phyloP scores from a whole-genome alignment of 108 stramenopile genomes.

The Pseudonitzschia multistriata region DNA sequence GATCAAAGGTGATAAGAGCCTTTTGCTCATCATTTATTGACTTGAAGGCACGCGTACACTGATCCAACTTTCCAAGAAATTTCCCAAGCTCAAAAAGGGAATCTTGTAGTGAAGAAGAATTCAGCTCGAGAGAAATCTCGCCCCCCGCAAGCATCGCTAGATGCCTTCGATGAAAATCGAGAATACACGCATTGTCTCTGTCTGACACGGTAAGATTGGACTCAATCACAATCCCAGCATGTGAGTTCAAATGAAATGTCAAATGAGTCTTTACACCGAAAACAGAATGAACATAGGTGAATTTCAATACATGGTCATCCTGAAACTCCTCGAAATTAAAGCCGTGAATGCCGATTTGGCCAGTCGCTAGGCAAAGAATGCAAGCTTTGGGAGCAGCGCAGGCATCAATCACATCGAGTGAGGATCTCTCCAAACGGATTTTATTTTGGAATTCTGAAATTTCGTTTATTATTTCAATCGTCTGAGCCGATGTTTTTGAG shows the following conservation, averaged over 20 bases:
- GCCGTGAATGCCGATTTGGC: slow-evolving; percentile 19
- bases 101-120: slow-evolving; percentile 6
- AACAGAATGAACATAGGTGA: slow-evolving; percentile 2
- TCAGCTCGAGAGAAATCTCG: not conserved
- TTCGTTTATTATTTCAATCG: slow-evolving; percentile 10
- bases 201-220: not conserved
- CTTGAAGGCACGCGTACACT: not conserved
- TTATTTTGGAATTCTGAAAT: slow-evolving; percentile 6
- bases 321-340: slow-evolving; percentile 22
- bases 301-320: slow-evolving; percentile 5
- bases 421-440: not conserved
- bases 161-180: not conserved
- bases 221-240: slow-evolving; percentile 1
- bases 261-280: slow-evolving; percentile 3
- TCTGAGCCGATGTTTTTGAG: not conserved
- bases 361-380: slow-evolving; percentile 22
- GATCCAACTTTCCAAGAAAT: slow-evolving; percentile 10
- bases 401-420: slow-evolving; percentile 8
- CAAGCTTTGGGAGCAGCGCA: slow-evolving; percentile 16
- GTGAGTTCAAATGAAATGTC: not conserved
- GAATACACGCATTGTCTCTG: not conserved
- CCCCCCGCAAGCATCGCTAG: not conserved
- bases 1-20: not conserved
- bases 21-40: not conserved
- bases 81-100: not conserved